Evolutionary conservation across 1,284 basidiomycete species (phyloP).

Genomic region (Leccinum angustisporum): DNA sequence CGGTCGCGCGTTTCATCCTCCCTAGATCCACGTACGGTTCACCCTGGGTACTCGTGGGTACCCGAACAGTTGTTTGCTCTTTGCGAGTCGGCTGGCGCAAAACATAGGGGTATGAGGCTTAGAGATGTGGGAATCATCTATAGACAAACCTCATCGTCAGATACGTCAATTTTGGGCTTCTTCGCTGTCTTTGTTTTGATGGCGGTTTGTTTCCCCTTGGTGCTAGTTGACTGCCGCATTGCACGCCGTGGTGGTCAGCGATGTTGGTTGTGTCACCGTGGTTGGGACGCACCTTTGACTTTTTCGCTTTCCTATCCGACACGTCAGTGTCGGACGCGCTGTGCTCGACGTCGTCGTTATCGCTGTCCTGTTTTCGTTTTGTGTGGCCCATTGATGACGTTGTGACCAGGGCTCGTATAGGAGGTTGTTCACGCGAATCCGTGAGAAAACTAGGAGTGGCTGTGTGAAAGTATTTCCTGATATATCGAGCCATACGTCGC

Average conservation of each 20-base stretch:
- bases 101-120: slow-evolving; percentile 20
- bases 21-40: slow-evolving; percentile 68
- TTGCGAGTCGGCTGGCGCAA: slow-evolving; percentile 11
- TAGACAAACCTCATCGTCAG: slow-evolving; percentile 13
- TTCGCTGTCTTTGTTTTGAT: slow-evolving; percentile 27
- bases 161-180: slow-evolving; percentile 27
- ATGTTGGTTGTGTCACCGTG: background rate
- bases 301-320: slow-evolving; percentile 3
- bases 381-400: background rate
- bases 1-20: slow-evolving; percentile 69
- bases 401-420: background rate
- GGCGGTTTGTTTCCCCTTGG: slow-evolving; percentile 8
- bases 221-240: background rate
- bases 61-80: slow-evolving; percentile 6
- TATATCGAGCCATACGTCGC: slow-evolving; percentile 35
- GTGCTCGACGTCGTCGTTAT: slow-evolving; percentile 25
- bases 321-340: slow-evolving; percentile 16
- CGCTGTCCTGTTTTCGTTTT: slow-evolving; percentile 36
- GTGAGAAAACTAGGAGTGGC: slow-evolving; percentile 14
- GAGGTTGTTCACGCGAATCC: background rate
- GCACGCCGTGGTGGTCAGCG: background rate
- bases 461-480: slow-evolving; percentile 33
- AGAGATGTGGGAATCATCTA: background rate
- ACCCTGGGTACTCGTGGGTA: slow-evolving; percentile 44
- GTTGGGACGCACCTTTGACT: slow-evolving; percentile 19